Evolutionary conservation across 352 stramenopile genomes (phyloP).

Genomic region (Pythium coloratum): DNA sequence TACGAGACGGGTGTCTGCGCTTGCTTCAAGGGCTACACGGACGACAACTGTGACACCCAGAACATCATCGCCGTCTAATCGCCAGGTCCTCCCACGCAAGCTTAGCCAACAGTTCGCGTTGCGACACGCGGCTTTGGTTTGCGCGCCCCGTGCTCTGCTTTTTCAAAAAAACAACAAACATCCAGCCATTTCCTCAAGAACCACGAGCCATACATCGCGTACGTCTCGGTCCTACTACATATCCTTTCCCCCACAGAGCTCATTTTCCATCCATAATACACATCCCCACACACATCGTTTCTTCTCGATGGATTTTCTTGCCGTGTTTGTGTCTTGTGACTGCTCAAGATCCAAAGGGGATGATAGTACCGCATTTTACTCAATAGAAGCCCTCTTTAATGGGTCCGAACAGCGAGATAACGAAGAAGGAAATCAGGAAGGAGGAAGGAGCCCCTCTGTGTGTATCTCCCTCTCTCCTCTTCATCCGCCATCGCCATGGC

Average conservation of each 20-base stretch:
- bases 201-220: no score
- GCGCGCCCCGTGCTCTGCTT: no score
- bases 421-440: slow-evolving; percentile 6
- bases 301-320: neutral
- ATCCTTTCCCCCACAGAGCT: neutral
- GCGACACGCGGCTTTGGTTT: no score
- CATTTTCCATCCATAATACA: neutral
- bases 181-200: no score
- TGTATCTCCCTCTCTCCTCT: neutral
- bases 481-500: slow-evolving; percentile 5
- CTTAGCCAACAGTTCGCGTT: neutral
- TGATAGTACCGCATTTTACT: neutral
- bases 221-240: neutral
- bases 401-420: neutral
- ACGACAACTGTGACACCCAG: slow-evolving; percentile 84
- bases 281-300: neutral
- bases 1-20: slow-evolving; percentile 69
- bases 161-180: no score
- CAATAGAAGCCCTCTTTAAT: slow-evolving; percentile 1
- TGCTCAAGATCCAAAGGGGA: slow-evolving; percentile 3
- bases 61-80: slow-evolving; percentile 74
- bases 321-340: neutral
- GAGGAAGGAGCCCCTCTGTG: neutral
- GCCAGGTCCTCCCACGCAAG: neutral
- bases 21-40: slow-evolving; percentile 91